Base-by-base conservation (phyloP, 495 filamentous ascomycete genomes). In the Penicillium parvum region DNA sequence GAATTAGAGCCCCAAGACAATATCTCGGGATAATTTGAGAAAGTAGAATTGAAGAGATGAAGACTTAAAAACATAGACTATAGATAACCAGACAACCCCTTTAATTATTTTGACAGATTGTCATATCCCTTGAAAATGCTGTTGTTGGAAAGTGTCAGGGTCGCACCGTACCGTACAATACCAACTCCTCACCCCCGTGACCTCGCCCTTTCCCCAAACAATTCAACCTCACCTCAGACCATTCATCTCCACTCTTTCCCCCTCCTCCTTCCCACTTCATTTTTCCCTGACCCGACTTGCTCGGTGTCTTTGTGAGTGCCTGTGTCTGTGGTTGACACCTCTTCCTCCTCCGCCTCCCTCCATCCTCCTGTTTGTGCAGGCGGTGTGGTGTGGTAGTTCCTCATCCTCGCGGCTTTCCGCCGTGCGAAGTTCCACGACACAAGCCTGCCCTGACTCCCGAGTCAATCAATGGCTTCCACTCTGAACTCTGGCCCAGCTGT, bases 391-490 rank as follows among this genome's bases (percentile, higher is more conserved):
- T 60, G 58, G 59, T 53, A 55, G 53, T 57, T 53, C 63, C 57
- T 57, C 47, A 51, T 39, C 47, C 44, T 57, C 45, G 49, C 51
- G 55, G 62, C 62, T 63, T 60, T 58, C 55, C 60, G 64, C 65
- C 63, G 61, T 65, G 58, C 49, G 47, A 61, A 64, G 61, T 66
- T 57, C 59, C 54, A 66, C 68, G 60, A 66, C 63, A 52, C 55
- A 60, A 68, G 63, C 55, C 55, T 50, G 45, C 51, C 55, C 49
- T 54, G 47, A 54, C 53, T 56, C 52, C 51, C 44, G 44, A 64
- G 60, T 63, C 58, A 61, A 57, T 57, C 50, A 60, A 76, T 75
- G 72, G 69, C 73, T 58, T 74, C 76, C 42, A 67, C 72, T 37
- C 52, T 76, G 54, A 72, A 69, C 47, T 68, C 70, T 35, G 53